Percentiles rank a stretch among this genome's conserved stretches.
Conservation (phyloP, 306 rosid species). For the Inga leiocalycina region DNA sequence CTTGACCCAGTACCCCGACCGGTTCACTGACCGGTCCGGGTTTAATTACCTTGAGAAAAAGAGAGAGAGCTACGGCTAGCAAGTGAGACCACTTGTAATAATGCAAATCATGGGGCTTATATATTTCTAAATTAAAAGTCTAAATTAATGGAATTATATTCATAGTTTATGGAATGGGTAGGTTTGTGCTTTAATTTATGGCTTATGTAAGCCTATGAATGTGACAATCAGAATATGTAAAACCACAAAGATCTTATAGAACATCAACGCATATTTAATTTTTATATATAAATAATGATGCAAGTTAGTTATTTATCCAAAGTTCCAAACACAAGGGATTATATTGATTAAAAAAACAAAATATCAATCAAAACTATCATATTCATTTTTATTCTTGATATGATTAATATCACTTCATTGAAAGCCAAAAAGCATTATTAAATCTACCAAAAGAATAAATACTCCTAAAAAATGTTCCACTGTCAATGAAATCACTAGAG, state of each 20-base stretch:
- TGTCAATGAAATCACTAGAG: neutral
- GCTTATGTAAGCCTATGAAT: conserved; percentile 11
- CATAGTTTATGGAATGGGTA: conserved; percentile 7
- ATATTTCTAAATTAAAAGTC: neutral
- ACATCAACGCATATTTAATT: too few relatives aligned
- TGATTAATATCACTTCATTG: neutral
- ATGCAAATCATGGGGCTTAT: conserved; percentile 22
- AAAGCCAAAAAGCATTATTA: too few relatives aligned
- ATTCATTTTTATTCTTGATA: neutral
- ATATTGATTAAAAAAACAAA: conserved; percentile 29
- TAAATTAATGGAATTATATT: neutral
- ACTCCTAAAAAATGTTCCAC: neutral
- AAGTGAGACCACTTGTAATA: conserved; percentile 39
- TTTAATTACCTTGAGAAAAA: too few relatives aligned
- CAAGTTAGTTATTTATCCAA: neutral
- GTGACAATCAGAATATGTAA: conserved; percentile 28
- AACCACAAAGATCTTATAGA: neutral
- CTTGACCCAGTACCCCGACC: too few relatives aligned
- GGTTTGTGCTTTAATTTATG: conserved; percentile 16
- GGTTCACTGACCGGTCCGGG: too few relatives aligned
- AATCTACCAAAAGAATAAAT: neutral
- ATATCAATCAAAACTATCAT: neutral
- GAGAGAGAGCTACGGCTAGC: conserved; percentile 14
- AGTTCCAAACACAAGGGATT: neutral
- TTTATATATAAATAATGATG: neutral